phyloP scores from a whole-genome alignment of 2,329 filamentous ascomycete species.

The Fusarium ramigenum region DNA sequence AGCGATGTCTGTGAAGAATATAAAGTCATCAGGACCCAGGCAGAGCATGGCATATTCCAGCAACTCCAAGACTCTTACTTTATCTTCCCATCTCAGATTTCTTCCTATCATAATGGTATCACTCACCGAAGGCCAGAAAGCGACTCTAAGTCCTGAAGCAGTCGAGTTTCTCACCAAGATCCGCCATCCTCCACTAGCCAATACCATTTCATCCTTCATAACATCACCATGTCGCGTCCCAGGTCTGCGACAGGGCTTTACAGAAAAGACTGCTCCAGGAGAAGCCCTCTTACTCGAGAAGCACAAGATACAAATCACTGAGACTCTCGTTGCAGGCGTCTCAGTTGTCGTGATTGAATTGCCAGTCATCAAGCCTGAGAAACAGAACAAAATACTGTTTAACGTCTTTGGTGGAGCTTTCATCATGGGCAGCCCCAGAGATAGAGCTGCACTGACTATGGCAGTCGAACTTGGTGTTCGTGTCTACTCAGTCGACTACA shows the following conservation, averaged over 20 bases:
- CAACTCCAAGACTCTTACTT: background rate
- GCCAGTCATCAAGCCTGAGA: background rate
- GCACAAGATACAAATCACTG: rapidly evolving
- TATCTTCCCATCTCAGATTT: background rate
- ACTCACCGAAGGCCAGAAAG: background rate
- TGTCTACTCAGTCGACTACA: background rate
- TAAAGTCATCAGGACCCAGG: background rate
- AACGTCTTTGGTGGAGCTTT: background rate
- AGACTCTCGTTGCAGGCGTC: background rate
- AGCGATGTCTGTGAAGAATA: background rate
- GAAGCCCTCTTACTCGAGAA: rapidly evolving
- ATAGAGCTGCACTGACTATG: background rate
- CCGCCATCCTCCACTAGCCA: background rate
- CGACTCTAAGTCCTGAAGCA: background rate
- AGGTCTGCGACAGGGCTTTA: background rate
- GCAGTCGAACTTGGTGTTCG: background rate
- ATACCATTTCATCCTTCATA: background rate
- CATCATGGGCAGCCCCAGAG: background rate
- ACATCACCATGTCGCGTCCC: background rate
- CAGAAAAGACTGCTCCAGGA: background rate
- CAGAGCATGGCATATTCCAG: background rate
- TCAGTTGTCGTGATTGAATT: background rate
- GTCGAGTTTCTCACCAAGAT: background rate
- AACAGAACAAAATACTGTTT: background rate
- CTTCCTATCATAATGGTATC: background rate